phyloP scores from a whole-genome alignment of 2,329 filamentous ascomycete species.

The Neodidymelliopsis sp. region DNA sequence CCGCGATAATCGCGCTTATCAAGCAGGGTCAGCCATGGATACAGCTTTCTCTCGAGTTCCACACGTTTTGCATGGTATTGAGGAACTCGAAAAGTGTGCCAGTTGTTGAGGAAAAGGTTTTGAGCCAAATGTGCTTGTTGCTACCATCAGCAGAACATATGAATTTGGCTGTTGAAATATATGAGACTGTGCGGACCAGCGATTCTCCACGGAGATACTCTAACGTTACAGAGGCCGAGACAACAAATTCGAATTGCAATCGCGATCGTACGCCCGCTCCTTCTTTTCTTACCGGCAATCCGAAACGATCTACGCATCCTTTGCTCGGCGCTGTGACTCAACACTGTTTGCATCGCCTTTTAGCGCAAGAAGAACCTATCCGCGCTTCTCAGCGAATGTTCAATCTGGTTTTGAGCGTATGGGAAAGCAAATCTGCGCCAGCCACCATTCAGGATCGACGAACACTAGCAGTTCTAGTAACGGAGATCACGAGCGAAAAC shows the following conservation, averaged over 20 bases:
- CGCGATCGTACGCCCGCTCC: too few relatives aligned
- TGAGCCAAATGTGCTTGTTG: constrained; percentile 9
- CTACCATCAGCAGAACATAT: constrained; percentile 25
- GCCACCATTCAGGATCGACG: constrained; percentile 18
- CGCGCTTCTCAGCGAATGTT: constrained; percentile 22
- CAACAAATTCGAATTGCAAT: too few relatives aligned
- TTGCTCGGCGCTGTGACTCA: constrained; percentile 28
- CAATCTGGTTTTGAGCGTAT: constrained; percentile 27
- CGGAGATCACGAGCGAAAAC: constrained; percentile 11
- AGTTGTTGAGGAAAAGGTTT: background rate
- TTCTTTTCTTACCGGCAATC: background rate
- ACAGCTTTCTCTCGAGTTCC: constrained; percentile 29
- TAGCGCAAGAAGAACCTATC: constrained; percentile 16
- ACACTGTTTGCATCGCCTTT: constrained; percentile 26
- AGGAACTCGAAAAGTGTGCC: constrained; percentile 24
- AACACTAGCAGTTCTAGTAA: constrained; percentile 27
- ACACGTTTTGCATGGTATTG: constrained; percentile 27
- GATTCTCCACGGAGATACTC: too few relatives aligned
- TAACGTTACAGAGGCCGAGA: too few relatives aligned
- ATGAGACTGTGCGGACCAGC: constrained; percentile 15
- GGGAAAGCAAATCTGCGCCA: constrained; percentile 20
- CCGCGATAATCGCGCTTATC: constrained; percentile 28
- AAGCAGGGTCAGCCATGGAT: constrained; percentile 23
- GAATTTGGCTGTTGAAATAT: constrained; percentile 25
- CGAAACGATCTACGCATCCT: background rate